phyloP scores from a whole-genome alignment of 176 grass and related monocot genomes.

The Carex scoparia region DNA sequence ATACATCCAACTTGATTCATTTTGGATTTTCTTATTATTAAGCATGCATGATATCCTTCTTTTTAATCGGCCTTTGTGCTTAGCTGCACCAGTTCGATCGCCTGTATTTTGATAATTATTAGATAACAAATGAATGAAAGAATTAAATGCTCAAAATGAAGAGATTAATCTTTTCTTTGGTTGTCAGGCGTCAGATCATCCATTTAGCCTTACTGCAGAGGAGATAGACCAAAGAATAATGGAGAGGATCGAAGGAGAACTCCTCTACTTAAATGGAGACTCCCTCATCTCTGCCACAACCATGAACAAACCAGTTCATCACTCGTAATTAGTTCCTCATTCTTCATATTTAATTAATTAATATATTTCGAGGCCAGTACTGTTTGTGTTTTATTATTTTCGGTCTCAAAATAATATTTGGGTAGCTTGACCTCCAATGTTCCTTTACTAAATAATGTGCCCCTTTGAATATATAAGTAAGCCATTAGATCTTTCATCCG shows the following conservation, averaged over 20 bases:
- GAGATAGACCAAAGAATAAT: slow-evolving; percentile 57
- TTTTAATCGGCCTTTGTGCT: too few species aligned
- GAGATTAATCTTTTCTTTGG: background rate
- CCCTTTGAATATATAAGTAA: too few species aligned
- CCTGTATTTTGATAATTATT: background rate
- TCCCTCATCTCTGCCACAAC: slow-evolving; percentile 59
- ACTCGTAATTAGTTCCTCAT: slow-evolving; percentile 36
- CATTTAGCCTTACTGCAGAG: slow-evolving; percentile 42
- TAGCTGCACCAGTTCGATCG: background rate
- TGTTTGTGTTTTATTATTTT: too few species aligned
- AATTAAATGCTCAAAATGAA: background rate
- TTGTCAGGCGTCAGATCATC: slow-evolving; percentile 65
- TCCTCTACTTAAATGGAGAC: slow-evolving; percentile 60
- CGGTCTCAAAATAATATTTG: too few species aligned
- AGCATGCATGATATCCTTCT: too few species aligned
- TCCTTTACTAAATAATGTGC: too few species aligned
- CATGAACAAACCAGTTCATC: slow-evolving; percentile 64
- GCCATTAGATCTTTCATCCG: too few species aligned
- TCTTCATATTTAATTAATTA: background rate
- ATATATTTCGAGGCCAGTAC: too few species aligned
- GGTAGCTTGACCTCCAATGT: too few species aligned
- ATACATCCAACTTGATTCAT: too few species aligned
- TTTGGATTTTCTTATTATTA: too few species aligned
- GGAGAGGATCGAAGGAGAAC: slow-evolving; percentile 40
- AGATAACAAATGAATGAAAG: background rate